Percentiles rank a stretch among this genome's conserved stretches.
phyloP scores from a whole-genome alignment of 768 basidiomycete genomes.

The Termitomyces sp. region DNA sequence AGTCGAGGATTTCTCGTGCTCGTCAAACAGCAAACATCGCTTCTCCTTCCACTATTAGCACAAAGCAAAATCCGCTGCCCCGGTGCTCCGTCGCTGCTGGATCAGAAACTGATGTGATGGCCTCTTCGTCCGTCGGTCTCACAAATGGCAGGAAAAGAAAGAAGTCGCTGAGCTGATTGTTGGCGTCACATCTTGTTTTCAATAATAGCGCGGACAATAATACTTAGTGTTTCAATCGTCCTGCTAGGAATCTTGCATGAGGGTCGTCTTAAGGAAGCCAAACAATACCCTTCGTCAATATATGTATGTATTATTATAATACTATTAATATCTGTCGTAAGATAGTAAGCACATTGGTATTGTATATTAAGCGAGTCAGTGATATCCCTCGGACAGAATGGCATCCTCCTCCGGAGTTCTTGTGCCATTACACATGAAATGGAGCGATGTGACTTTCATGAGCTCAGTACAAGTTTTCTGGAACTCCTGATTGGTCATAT shows the following conservation, averaged over 20 bases:
- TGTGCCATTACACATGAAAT: slow-evolving; percentile 27
- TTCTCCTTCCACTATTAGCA: slow-evolving; percentile 1
- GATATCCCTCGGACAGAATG: slow-evolving; percentile 16
- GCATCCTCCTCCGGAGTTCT: slow-evolving; percentile 43
- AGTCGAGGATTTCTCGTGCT: not conserved
- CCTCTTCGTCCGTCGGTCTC: slow-evolving; percentile 18
- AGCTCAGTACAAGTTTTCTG: slow-evolving; percentile 21
- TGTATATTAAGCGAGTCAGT: not conserved
- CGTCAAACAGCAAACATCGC: not conserved
- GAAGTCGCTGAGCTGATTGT: slow-evolving; percentile 33
- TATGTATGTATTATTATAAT: not conserved
- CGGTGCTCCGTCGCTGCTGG: not conserved
- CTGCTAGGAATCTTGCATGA: no score
- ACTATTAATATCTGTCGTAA: not conserved
- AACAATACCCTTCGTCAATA: not conserved
- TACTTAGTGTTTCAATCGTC: not conserved
- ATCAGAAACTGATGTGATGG: not conserved
- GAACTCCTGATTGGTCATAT: not conserved
- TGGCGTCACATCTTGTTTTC: not conserved
- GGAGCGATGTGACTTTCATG: slow-evolving; percentile 22
- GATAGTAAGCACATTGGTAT: not conserved
- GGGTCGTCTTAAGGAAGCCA: not conserved
- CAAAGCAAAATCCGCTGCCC: slow-evolving; percentile 8
- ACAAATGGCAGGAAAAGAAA: slow-evolving; percentile 52
- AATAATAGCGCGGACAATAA: not conserved